Conservation (phyloP, 106 monocot species). For the Gastrodia elata region DNA sequence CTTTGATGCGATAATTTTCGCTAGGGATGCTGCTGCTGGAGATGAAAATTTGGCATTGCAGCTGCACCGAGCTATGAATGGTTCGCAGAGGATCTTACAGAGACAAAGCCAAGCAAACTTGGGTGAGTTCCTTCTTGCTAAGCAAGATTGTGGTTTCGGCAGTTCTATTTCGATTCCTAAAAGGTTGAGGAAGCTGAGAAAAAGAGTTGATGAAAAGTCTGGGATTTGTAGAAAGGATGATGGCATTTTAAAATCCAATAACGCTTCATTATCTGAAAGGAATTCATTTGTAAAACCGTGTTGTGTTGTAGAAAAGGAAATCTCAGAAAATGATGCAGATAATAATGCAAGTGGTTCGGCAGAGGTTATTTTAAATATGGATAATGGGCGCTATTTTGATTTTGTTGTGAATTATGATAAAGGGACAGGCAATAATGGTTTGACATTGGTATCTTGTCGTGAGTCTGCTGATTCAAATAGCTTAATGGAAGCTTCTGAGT, state of each 20-base stretch:
- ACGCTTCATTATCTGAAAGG: background rate
- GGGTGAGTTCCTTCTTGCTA: background rate
- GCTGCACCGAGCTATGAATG: background rate
- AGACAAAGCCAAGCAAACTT: background rate
- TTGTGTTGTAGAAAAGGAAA: background rate
- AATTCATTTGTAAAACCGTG: background rate
- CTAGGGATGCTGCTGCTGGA: background rate
- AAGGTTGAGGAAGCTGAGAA: background rate
- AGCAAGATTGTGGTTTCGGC: background rate
- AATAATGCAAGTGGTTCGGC: background rate
- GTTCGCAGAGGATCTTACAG: background rate
- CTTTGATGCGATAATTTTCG: background rate
- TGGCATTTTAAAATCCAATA: background rate
- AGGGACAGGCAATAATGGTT: background rate
- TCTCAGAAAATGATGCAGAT: background rate
- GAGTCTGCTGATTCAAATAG: constrained; percentile 7
- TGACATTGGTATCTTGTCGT: background rate
- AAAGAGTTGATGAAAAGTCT: background rate
- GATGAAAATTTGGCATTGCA: constrained; percentile 1
- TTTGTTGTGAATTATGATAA: background rate
- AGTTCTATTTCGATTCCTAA: background rate
- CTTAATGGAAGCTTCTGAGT: background rate
- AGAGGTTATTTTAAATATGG: background rate
- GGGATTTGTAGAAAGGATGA: background rate
- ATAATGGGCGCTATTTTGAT: background rate